Evolutionary conservation across 345 rosid genomes (phyloP).

Genomic region (Syzygium aqueum): DNA sequence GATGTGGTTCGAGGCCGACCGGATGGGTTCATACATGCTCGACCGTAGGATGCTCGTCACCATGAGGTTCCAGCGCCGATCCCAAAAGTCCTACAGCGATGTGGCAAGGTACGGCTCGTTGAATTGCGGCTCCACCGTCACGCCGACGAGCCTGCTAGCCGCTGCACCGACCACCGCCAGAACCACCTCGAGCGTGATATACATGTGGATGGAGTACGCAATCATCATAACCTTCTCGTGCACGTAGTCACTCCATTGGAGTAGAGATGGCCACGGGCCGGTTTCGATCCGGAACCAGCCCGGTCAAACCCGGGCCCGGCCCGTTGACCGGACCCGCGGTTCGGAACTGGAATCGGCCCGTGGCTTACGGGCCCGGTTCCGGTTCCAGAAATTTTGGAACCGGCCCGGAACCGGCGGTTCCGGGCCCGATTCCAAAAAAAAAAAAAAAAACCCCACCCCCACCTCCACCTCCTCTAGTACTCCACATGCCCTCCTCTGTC

Average conservation of each 20-base stretch:
- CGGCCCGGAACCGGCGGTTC: no score
- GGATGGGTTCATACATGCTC: neutral
- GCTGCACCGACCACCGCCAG: neutral
- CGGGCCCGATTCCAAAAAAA: no score
- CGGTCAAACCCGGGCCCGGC: no score
- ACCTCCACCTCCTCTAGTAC: no score
- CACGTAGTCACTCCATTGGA: neutral
- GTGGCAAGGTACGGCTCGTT: conserved; percentile 15
- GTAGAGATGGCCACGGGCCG: no score
- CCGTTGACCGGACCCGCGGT: no score
- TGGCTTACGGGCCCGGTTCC: no score
- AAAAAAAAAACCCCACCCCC: no score
- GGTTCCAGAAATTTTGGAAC: no score
- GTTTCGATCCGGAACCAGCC: no score
- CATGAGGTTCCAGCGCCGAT: neutral
- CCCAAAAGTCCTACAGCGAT: conserved; percentile 19
- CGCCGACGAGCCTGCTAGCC: neutral
- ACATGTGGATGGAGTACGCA: conserved; percentile 1
- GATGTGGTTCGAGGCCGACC: neutral
- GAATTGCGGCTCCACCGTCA: conserved; percentile 14
- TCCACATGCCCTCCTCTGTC: no score
- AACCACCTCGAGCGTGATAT: neutral
- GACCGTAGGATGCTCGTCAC: neutral
- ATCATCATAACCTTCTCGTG: neutral
- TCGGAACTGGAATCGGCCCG: no score